Evolutionary conservation across 495 filamentous ascomycete genomes (phyloP).

Genomic region (Lasiosphaeris hirsuta): DNA sequence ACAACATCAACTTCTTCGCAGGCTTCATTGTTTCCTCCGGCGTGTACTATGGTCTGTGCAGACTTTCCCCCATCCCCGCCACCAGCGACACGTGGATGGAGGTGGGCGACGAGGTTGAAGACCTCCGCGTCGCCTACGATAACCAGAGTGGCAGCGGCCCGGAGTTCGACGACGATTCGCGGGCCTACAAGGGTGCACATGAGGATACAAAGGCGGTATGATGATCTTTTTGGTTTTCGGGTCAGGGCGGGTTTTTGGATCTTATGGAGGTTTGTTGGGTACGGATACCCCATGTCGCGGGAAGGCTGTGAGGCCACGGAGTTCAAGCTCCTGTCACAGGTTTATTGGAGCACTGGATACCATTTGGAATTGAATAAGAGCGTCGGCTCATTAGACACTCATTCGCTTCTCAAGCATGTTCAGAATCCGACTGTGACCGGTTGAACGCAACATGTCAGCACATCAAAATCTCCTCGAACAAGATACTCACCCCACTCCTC

Average conservation of each 20-base stretch:
- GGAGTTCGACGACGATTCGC: constrained; percentile 14
- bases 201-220: neutral
- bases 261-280: constrained; percentile 2
- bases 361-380: constrained; percentile 7
- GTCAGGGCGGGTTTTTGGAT: neutral
- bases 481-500: too few species aligned
- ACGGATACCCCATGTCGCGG: neutral
- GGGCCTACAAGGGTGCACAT: constrained; percentile 6
- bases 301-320: neutral
- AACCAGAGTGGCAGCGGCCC: constrained; percentile 18
- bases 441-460: too few species aligned
- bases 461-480: too few species aligned
- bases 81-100: constrained; percentile 77
- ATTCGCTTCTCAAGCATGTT: too few species aligned
- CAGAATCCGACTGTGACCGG: too few species aligned
- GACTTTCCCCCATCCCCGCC: constrained; percentile 68
- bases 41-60: constrained; percentile 69
- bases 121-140: constrained; percentile 48
- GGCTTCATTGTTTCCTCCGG: constrained; percentile 69
- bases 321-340: constrained; percentile 1
- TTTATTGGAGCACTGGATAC: constrained; percentile 10
- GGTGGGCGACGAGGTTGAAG: constrained; percentile 63
- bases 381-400: too few species aligned
- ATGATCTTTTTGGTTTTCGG: too few species aligned
- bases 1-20: constrained; percentile 85